These are phyloP conservation scores for Retiboletus flavoniger DNA, from an alignment of 1,284 basidiomycete genomes.

Conservation along the genomic window DNA sequence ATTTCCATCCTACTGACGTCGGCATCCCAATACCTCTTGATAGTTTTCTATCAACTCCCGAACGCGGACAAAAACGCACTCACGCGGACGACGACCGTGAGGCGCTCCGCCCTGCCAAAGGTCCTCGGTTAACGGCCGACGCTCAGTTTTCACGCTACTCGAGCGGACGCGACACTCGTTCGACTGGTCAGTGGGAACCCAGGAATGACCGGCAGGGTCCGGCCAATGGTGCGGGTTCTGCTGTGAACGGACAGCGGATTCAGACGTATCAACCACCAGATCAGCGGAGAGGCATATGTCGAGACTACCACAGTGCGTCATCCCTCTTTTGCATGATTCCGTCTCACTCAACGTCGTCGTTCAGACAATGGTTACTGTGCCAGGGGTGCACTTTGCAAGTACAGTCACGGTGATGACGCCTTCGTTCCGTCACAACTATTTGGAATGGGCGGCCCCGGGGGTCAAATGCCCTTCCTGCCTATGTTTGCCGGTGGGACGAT, in stretches of 20 bases:
- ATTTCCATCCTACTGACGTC: slow-evolving; percentile 45
- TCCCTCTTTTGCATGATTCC: background rate
- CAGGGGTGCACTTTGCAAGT: slow-evolving; percentile 88
- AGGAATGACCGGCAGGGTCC: slow-evolving; percentile 35
- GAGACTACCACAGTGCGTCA: slow-evolving; percentile 85
- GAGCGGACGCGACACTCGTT: slow-evolving; percentile 43
- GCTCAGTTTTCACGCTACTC: slow-evolving; percentile 62
- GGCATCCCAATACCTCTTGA: slow-evolving; percentile 81
- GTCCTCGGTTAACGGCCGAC: slow-evolving; percentile 61
- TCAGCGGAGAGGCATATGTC: slow-evolving; percentile 70
- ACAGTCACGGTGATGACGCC: slow-evolving; percentile 84
- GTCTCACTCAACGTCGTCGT: slow-evolving; percentile 8
- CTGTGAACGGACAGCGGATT: slow-evolving; percentile 48
- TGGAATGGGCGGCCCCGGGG: slow-evolving; percentile 45
- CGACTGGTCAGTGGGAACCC: slow-evolving; percentile 41
- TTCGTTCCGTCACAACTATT: slow-evolving; percentile 68
- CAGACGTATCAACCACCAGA: slow-evolving; percentile 67
- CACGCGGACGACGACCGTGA: slow-evolving; percentile 61
- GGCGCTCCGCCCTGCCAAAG: slow-evolving; percentile 60
- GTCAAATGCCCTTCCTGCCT: slow-evolving; percentile 59
- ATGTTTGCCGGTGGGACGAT: slow-evolving; percentile 53
- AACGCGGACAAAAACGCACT: slow-evolving; percentile 62
- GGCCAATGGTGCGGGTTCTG: slow-evolving; percentile 22
- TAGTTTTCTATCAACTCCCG: slow-evolving; percentile 52
- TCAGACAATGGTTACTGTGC: slow-evolving; percentile 88